These are phyloP conservation scores for Leptographium radiaticola DNA, from an alignment of 2,329 filamentous ascomycete species.

Conservation along the genomic window DNA sequence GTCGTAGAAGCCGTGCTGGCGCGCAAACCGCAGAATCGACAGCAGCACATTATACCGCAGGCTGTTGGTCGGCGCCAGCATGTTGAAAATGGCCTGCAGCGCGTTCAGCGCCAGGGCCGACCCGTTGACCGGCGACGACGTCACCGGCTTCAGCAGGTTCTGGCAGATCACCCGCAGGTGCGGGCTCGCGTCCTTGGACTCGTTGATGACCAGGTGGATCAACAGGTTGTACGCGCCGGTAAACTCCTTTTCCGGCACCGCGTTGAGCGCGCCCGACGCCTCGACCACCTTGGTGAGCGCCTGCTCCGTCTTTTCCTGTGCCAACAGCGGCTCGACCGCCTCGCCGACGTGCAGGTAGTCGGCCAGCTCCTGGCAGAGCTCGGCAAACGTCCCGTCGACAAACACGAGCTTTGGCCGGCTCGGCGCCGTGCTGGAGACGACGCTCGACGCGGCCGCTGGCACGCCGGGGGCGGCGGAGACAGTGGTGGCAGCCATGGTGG, in stretches of 20 bases:
- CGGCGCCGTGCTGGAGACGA: neutral
- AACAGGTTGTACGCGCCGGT: constrained; percentile 94
- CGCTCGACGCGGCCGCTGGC: neutral
- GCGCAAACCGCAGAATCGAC: constrained; percentile 75
- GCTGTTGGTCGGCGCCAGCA: constrained; percentile 62
- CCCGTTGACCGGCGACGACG: constrained; percentile 74
- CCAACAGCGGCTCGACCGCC: constrained; percentile 61
- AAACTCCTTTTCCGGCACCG: constrained; percentile 90
- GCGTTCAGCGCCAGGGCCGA: constrained; percentile 77
- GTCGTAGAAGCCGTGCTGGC: constrained; percentile 64
- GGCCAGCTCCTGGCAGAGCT: constrained; percentile 88
- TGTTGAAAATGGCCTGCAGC: constrained; percentile 94
- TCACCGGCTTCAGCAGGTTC: constrained; percentile 77
- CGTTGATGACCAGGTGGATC: constrained; percentile 70
- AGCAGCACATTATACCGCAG: constrained; percentile 84
- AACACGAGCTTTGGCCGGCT: constrained; percentile 48
- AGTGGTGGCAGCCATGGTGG: constrained; percentile 6
- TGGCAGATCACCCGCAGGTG: constrained; percentile 80
- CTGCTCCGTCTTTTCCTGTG: constrained; percentile 68
- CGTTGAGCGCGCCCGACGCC: constrained; percentile 64
- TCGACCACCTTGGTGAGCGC: constrained; percentile 80
- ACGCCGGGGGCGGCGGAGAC: constrained; percentile 3
- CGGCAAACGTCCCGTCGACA: constrained; percentile 86
- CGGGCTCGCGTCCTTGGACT: constrained; percentile 72
- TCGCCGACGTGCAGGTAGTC: constrained; percentile 81